Percentiles rank a stretch among this genome's conserved stretches.
These are phyloP conservation scores for Dendrothele bispora DNA, from an alignment of 768 basidiomycete species.

Conservation along the genomic window DNA sequence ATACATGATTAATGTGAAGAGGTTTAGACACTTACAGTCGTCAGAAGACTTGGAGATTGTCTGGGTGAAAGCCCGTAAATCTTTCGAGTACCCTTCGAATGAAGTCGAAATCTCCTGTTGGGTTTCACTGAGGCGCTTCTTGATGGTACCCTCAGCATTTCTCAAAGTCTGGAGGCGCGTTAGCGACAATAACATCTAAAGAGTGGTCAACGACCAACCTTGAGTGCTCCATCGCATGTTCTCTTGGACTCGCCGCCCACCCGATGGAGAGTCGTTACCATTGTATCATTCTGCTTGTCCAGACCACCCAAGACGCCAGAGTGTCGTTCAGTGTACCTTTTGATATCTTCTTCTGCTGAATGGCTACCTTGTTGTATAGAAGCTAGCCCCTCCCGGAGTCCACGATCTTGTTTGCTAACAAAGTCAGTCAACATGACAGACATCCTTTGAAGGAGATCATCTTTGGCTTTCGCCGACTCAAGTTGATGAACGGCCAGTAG, in stretches of 20 bases:
- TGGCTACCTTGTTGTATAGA: slow-evolving; percentile 55
- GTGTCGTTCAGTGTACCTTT: slow-evolving; percentile 49
- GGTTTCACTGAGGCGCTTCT: slow-evolving; percentile 42
- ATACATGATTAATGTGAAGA: neutral
- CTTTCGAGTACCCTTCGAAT: slow-evolving; percentile 47
- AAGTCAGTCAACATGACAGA: slow-evolving; percentile 73
- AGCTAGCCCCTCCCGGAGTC: slow-evolving; percentile 57
- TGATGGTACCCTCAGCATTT: slow-evolving; percentile 38
- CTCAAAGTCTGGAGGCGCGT: slow-evolving; percentile 35
- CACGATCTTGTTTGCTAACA: slow-evolving; percentile 64
- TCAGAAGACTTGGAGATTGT: slow-evolving; percentile 41
- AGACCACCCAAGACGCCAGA: slow-evolving; percentile 42
- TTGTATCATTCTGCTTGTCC: slow-evolving; percentile 39
- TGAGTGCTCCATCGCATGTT: slow-evolving; percentile 55
- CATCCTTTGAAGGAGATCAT: slow-evolving; percentile 74
- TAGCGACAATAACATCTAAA: neutral
- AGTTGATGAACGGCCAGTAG: slow-evolving; percentile 66
- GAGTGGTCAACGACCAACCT: slow-evolving; percentile 43
- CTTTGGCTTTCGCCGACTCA: slow-evolving; percentile 66
- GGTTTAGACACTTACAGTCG: slow-evolving; percentile 35
- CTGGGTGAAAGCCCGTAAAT: slow-evolving; percentile 50
- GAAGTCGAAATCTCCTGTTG: slow-evolving; percentile 46
- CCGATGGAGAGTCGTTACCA: slow-evolving; percentile 41
- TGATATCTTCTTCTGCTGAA: slow-evolving; percentile 51
- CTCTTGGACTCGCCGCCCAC: slow-evolving; percentile 51